Conservation (phyloP, 1,284 basidiomycete genomes). For the Leccinum huronense region DNA sequence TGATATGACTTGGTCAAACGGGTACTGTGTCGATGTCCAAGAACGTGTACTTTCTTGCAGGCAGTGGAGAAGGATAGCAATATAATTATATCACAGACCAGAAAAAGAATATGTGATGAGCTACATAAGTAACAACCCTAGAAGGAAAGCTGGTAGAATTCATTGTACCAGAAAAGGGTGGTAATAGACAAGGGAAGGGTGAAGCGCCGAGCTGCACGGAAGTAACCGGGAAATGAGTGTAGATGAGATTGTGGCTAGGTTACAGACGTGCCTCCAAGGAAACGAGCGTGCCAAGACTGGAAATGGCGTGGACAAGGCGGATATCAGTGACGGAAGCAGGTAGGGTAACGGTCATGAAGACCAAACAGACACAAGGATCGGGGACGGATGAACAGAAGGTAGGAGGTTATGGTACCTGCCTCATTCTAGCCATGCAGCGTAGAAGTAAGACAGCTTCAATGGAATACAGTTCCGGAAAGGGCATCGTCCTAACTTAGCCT, state of each 20-base stretch:
- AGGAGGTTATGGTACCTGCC: constrained; percentile 24
- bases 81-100: constrained; percentile 37
- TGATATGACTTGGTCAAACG: constrained; percentile 39
- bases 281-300: constrained; percentile 29
- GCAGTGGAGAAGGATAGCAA: constrained; percentile 24
- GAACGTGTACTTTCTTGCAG: constrained; percentile 1
- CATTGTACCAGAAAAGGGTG: constrained; percentile 18
- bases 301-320: constrained; percentile 18
- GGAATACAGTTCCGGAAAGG: constrained; percentile 20
- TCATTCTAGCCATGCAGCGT: constrained; percentile 30
- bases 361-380: constrained; percentile 17
- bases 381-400: constrained; percentile 8
- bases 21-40: neutral
- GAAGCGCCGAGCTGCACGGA: constrained; percentile 15
- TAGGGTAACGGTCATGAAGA: constrained; percentile 25
- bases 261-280: constrained; percentile 34
- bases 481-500: constrained; percentile 3
- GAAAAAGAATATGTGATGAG: constrained; percentile 34
- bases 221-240: constrained; percentile 32
- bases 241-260: constrained; percentile 34
- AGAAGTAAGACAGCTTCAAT: constrained; percentile 26
- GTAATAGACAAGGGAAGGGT: constrained; percentile 10
- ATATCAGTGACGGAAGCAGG: constrained; percentile 33
- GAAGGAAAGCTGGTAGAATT: constrained; percentile 23
- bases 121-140: constrained; percentile 35